Conservation (phyloP, 768 basidiomycete species). For the Phylloporus sp. region DNA sequence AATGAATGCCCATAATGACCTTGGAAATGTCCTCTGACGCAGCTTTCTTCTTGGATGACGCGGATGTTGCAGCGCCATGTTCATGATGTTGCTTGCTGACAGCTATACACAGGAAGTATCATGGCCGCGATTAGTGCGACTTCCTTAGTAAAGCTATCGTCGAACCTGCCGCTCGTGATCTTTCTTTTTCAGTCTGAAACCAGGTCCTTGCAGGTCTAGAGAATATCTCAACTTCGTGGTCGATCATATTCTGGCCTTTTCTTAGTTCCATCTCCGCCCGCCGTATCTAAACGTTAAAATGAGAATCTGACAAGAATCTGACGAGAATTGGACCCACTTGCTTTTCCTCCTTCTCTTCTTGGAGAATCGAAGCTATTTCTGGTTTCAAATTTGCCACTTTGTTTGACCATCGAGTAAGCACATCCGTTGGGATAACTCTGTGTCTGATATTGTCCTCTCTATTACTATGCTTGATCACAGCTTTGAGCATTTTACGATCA, state of each 20-base stretch:
- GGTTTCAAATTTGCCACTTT: constrained; percentile 66
- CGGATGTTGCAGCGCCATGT: constrained; percentile 39
- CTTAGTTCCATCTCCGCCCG: constrained; percentile 93
- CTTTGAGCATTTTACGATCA: constrained; percentile 95
- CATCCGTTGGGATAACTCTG: constrained; percentile 78
- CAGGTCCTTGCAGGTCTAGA: constrained; percentile 95
- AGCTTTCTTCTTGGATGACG: constrained; percentile 39
- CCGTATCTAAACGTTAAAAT: constrained; percentile 52
- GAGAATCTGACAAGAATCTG: constrained; percentile 3
- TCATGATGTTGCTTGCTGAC: constrained; percentile 76
- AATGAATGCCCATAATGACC: constrained; percentile 28
- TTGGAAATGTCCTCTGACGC: constrained; percentile 34
- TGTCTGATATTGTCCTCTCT: constrained; percentile 82
- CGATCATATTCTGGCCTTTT: constrained; percentile 94
- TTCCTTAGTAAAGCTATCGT: neutral
- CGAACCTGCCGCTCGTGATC: constrained; percentile 71
- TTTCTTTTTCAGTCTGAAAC: constrained; percentile 92
- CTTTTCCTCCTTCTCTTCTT: constrained; percentile 96
- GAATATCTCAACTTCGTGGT: constrained; percentile 90
- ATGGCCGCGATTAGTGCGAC: constrained; percentile 1
- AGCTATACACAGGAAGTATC: constrained; percentile 39
- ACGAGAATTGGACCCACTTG: constrained; percentile 46
- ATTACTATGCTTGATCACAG: constrained; percentile 84
- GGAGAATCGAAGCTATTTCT: constrained; percentile 75
- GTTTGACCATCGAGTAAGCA: constrained; percentile 63